Evolutionary conservation across 2,329 filamentous ascomycete species (phyloP).

Genomic region (Epichloe brachyelytri): DNA sequence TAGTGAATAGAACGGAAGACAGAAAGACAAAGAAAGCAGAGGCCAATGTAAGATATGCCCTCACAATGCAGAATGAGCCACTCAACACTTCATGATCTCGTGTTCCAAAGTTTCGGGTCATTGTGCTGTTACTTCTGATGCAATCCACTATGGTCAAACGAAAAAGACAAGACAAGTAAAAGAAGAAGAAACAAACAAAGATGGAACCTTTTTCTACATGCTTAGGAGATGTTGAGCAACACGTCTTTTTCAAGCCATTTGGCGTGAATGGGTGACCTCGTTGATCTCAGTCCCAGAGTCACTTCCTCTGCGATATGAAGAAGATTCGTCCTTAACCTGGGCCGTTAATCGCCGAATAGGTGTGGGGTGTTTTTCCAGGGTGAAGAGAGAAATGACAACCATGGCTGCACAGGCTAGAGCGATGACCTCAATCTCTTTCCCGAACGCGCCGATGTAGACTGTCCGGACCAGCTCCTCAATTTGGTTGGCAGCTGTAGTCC

Average conservation of each 20-base stretch:
- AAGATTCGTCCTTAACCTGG: slow-evolving; percentile 16
- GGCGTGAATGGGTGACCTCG: slow-evolving; percentile 13
- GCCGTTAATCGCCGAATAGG: slow-evolving; percentile 20
- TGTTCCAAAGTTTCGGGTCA: neutral
- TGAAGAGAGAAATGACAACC: slow-evolving; percentile 29
- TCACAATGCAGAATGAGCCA: neutral
- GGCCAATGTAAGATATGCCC: neutral
- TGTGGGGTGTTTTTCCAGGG: slow-evolving; percentile 29
- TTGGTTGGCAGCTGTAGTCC: slow-evolving; percentile 21
- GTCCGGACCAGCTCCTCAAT: slow-evolving; percentile 22
- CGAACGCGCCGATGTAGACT: slow-evolving; percentile 34
- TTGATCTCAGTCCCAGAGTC: slow-evolving; percentile 26
- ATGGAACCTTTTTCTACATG: neutral
- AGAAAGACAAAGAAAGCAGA: neutral
- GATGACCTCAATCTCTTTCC: slow-evolving; percentile 33
- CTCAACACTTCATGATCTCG: neutral
- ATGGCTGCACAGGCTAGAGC: slow-evolving; percentile 29
- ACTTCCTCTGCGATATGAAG: slow-evolving; percentile 19
- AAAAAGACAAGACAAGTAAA: neutral
- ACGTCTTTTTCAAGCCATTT: slow-evolving; percentile 5
- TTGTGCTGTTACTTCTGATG: neutral
- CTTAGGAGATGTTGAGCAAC: neutral
- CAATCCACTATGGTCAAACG: neutral
- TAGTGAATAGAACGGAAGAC: neutral
- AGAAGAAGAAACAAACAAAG: neutral